These are phyloP conservation scores for Lepidium didymum DNA, from an alignment of 345 rosid species.

Conservation along the genomic window DNA sequence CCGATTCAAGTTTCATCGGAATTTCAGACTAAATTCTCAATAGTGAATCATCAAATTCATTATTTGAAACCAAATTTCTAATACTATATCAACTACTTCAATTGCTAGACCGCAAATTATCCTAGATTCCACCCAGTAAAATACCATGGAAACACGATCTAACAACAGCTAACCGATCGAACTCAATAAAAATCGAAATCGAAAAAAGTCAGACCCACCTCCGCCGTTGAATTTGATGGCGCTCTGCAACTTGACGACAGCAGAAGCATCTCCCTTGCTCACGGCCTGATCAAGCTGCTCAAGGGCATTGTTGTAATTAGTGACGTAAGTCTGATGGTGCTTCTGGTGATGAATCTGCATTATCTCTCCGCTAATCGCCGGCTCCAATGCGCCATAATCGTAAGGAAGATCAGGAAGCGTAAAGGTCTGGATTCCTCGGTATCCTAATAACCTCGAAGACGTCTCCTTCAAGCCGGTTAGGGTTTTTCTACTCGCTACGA, in stretches of 20 bases:
- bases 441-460: background rate
- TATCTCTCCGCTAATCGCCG: conserved; percentile 85
- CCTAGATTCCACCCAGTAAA: background rate
- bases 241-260: conserved; percentile 68
- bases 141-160: background rate
- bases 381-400: conserved; percentile 85
- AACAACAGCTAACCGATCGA: background rate
- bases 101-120: background rate
- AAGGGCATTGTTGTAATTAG: conserved; percentile 82
- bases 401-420: conserved; percentile 89
- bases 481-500: conserved; percentile 34
- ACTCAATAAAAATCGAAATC: background rate
- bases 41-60: background rate
- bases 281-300: conserved; percentile 72
- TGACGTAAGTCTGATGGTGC: conserved; percentile 86
- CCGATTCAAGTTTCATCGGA: background rate
- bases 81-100: background rate
- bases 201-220: conserved; percentile 34
- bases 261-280: conserved; percentile 54
- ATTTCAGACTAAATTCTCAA: background rate
- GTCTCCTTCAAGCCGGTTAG: conserved; percentile 28
- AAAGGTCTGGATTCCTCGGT: conserved; percentile 39
- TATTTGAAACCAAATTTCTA: background rate
- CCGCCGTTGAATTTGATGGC: conserved; percentile 97
- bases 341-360: conserved; percentile 98